phyloP scores from a whole-genome alignment of 1,284 basidiomycete genomes.

The Jaminaea rosea region DNA sequence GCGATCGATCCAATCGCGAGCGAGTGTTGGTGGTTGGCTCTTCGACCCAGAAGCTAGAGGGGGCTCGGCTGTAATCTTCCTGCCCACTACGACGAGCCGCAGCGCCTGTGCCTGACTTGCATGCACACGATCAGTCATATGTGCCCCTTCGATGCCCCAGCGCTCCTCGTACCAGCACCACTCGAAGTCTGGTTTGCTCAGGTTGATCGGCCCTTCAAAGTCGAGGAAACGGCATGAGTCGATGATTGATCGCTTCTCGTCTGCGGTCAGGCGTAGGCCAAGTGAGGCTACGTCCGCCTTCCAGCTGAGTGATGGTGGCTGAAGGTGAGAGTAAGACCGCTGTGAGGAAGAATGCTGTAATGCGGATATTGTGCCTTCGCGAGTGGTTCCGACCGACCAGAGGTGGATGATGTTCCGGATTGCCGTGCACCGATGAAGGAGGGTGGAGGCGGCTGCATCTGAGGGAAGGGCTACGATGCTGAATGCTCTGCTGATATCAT shows the following conservation, averaged over 20 bases:
- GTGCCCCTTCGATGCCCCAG: constrained; percentile 52
- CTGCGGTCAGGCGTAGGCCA: constrained; percentile 16
- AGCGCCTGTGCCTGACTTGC: background rate
- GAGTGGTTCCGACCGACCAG: constrained; percentile 47
- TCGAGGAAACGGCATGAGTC: constrained; percentile 78
- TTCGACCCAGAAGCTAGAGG: constrained; percentile 7
- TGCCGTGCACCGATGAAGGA: constrained; percentile 54
- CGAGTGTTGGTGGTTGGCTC: constrained; percentile 24
- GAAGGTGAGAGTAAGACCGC: background rate
- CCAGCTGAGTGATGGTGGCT: constrained; percentile 71
- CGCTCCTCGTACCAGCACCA: constrained; percentile 76
- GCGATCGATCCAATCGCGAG: constrained; percentile 42
- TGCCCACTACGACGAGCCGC: background rate
- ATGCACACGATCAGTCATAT: constrained; percentile 19
- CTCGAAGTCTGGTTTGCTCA: constrained; percentile 70
- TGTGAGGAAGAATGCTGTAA: constrained; percentile 48
- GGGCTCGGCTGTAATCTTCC: background rate
- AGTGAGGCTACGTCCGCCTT: constrained; percentile 68
- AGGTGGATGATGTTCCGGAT: background rate
- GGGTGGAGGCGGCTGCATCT: constrained; percentile 56
- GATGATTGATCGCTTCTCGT: constrained; percentile 54
- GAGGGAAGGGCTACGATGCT: constrained; percentile 3
- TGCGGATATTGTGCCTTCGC: constrained; percentile 59
- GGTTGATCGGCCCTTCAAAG: constrained; percentile 69
- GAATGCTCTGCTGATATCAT: constrained; percentile 1